phyloP scores from a whole-genome alignment of 495 filamentous ascomycete genomes.

The Penicillium angulare region DNA sequence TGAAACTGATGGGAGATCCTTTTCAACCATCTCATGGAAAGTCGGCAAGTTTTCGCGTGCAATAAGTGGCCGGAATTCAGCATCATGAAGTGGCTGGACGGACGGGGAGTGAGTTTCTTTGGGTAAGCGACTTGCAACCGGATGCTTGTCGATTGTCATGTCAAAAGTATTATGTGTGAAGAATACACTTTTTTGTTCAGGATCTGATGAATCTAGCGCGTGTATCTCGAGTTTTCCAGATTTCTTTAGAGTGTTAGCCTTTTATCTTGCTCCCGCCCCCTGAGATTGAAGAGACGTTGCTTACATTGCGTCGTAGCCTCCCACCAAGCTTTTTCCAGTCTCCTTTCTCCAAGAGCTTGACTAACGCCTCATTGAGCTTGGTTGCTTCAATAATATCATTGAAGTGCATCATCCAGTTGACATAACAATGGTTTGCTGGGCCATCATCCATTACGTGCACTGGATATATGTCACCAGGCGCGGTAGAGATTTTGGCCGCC shows the following conservation, averaged over 20 bases:
- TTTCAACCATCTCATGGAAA: slow-evolving; percentile 40
- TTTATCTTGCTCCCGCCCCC: neutral
- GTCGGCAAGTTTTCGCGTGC: slow-evolving; percentile 11
- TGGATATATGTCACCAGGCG: slow-evolving; percentile 19
- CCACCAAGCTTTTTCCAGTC: slow-evolving; percentile 49
- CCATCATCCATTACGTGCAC: slow-evolving; percentile 17
- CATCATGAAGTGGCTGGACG: slow-evolving; percentile 1
- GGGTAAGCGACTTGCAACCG: slow-evolving; percentile 29
- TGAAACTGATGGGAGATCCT: slow-evolving; percentile 42
- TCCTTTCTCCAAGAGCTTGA: slow-evolving; percentile 33
- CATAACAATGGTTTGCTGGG: slow-evolving; percentile 9
- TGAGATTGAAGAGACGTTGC: neutral
- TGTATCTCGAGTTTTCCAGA: slow-evolving; percentile 35
- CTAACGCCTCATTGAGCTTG: slow-evolving; percentile 37
- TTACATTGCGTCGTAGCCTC: slow-evolving; percentile 38
- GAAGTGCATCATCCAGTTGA: slow-evolving; percentile 33
- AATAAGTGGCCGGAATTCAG: slow-evolving; percentile 10
- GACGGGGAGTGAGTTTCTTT: slow-evolving; percentile 10
- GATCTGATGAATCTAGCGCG: slow-evolving; percentile 28
- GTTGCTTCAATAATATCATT: slow-evolving; percentile 49
- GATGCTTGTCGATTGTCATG: slow-evolving; percentile 29
- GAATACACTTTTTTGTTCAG: slow-evolving; percentile 26
- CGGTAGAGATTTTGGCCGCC: neutral
- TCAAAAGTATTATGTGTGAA: slow-evolving; percentile 32
- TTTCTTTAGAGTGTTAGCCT: slow-evolving; percentile 12